These are phyloP conservation scores for Aspergillus unguis DNA, from an alignment of 2,329 filamentous ascomycete species.

Conservation along the genomic window DNA sequence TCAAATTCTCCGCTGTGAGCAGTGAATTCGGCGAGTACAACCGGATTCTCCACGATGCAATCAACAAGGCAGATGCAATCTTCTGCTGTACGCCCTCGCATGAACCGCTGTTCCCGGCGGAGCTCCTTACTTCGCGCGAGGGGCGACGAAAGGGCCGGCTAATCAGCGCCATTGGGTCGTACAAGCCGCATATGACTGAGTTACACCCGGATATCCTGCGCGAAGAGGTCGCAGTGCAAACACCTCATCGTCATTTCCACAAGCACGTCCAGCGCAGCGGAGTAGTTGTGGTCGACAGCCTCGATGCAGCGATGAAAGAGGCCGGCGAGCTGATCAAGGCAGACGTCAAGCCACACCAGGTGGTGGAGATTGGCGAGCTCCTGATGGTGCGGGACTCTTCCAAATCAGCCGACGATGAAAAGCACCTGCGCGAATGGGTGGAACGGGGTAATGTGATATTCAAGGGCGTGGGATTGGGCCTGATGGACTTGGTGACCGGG, in stretches of 20 bases:
- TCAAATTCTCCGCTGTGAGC: conserved; percentile 68
- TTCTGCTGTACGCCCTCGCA: conserved; percentile 83
- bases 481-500: conserved; percentile 67
- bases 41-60: conserved; percentile 65
- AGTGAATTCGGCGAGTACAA: conserved; percentile 67
- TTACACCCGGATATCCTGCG: conserved; percentile 72
- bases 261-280: conserved; percentile 56
- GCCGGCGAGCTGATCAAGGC: conserved; percentile 84
- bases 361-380: conserved; percentile 85
- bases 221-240: conserved; percentile 54
- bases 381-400: conserved; percentile 59
- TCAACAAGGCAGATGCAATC: conserved; percentile 70
- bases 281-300: conserved; percentile 62
- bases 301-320: conserved; percentile 75
- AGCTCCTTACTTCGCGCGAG: conserved; percentile 63
- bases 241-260: conserved; percentile 47
- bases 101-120: conserved; percentile 69
- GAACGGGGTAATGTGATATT: conserved; percentile 64
- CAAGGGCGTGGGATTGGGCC: conserved; percentile 64
- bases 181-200: conserved; percentile 74
- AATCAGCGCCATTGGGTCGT: conserved; percentile 47
- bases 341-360: conserved; percentile 66
- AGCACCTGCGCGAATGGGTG: conserved; percentile 57
- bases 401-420: conserved; percentile 30
- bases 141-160: conserved; percentile 45